phyloP scores from a whole-genome alignment of 805 yeast species.

The Hanseniaspora guilliermondii region DNA sequence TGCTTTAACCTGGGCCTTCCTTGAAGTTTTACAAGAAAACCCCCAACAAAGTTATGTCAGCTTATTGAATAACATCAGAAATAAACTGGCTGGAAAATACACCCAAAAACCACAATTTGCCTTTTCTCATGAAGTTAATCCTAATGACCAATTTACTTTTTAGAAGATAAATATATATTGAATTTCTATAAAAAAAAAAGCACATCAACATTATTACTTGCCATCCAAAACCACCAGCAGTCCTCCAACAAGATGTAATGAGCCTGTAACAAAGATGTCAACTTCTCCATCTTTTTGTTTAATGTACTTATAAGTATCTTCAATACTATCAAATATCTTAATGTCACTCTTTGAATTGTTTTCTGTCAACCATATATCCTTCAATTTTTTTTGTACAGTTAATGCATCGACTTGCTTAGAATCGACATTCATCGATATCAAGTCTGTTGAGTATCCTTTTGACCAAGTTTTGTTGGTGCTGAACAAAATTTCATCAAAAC shows the following conservation, averaged over 20 bases:
- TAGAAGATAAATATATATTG: constrained; percentile 17
- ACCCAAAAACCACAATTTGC: constrained; percentile 76
- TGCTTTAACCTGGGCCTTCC: constrained; percentile 74
- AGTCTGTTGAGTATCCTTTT: constrained; percentile 70
- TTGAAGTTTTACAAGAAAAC: constrained; percentile 46
- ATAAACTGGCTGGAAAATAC: constrained; percentile 48
- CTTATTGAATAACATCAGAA: constrained; percentile 58
- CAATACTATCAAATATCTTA: constrained; percentile 60
- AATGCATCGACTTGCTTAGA: constrained; percentile 67
- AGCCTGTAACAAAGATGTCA: constrained; percentile 66
- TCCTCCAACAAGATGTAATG: constrained; percentile 90
- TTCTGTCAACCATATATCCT: constrained; percentile 50
- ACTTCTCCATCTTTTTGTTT: constrained; percentile 32
- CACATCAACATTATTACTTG: constrained; percentile 8
- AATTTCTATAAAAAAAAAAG: not conserved
- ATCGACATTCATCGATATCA: constrained; percentile 75
- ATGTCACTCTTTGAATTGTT: constrained; percentile 35
- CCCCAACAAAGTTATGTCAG: constrained; percentile 59
- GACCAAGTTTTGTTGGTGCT: constrained; percentile 90
- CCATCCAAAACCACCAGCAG: constrained; percentile 70
- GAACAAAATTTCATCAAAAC: constrained; percentile 68
- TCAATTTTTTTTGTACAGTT: constrained; percentile 64
- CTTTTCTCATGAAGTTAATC: constrained; percentile 69
- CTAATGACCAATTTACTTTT: constrained; percentile 38
- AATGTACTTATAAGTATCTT: constrained; percentile 43